phyloP scores from a whole-genome alignment of 2,329 filamentous ascomycete species.

The Talaromyces sp. region DNA sequence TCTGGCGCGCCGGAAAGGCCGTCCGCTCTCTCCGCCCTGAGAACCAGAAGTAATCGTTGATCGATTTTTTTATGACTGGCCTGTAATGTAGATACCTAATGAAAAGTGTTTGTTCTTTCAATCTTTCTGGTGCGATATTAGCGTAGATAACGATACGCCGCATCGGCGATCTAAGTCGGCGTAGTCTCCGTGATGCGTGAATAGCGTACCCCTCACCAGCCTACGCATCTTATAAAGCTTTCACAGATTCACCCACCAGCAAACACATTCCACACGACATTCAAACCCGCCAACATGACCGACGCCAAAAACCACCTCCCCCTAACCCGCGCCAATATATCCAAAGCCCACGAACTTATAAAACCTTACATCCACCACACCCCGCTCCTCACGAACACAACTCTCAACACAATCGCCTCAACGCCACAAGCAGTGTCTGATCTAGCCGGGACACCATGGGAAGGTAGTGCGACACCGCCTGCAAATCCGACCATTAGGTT shows the following conservation, averaged over 20 bases:
- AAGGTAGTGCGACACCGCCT: conserved; percentile 47
- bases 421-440: conserved; percentile 58
- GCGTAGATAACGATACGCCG: not conserved
- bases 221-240: too few relatives aligned
- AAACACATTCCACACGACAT: not conserved
- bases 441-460: conserved; percentile 56
- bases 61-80: not conserved
- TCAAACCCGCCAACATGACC: conserved; percentile 12
- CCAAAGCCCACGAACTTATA: conserved; percentile 69
- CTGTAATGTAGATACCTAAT: conserved; percentile 20
- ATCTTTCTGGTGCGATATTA: too few relatives aligned
- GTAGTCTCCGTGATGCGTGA: not conserved
- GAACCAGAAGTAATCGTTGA: conserved; percentile 66
- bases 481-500: conserved; percentile 66
- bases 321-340: conserved; percentile 69
- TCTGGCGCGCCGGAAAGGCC: conserved; percentile 98
- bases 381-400: conserved; percentile 74
- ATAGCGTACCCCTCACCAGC: not conserved
- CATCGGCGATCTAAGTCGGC: not conserved
- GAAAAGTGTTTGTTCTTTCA: conserved; percentile 6
- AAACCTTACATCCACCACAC: conserved; percentile 74
- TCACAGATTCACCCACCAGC: too few relatives aligned
- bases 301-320: conserved; percentile 50
- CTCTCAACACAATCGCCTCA: conserved; percentile 71
- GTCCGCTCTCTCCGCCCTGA: conserved; percentile 84